A percentile compares a stretch with the other conserved stretches of the same genome.
phyloP scores from a whole-genome alignment of 768 basidiomycete genomes.

The Trametes gibbosa region DNA sequence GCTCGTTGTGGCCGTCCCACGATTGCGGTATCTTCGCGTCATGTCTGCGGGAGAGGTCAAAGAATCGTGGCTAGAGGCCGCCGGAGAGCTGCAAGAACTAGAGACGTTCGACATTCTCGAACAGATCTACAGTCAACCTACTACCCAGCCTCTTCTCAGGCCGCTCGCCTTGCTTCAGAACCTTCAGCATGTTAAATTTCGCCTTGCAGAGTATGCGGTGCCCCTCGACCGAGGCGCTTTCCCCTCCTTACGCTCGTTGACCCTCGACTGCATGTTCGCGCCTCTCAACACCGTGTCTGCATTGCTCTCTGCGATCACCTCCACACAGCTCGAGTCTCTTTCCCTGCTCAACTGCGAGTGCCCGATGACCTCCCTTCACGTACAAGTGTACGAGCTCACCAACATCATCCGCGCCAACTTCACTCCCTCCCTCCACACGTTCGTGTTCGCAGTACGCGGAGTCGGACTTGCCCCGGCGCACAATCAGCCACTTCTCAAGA shows the following conservation, averaged over 20 bases:
- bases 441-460: background rate
- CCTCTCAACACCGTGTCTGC: background rate
- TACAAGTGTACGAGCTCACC: background rate
- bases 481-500: background rate
- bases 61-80: conserved; percentile 2
- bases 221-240: background rate
- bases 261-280: conserved; percentile 1
- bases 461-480: background rate
- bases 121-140: background rate
- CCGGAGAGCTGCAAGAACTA: background rate
- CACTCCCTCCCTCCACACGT: background rate
- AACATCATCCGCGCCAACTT: conserved; percentile 1
- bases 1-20: background rate
- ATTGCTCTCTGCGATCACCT: conserved; percentile 2
- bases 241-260: background rate
- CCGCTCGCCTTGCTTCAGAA: background rate
- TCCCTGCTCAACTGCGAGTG: conserved; percentile 6
- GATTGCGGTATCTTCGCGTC: conserved; percentile 3
- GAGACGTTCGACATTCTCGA: conserved; percentile 4
- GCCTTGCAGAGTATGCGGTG: background rate
- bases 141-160: background rate
- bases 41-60: background rate
- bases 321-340: background rate
- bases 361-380: background rate
- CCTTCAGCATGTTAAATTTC: conserved; percentile 1